Base-by-base conservation (phyloP, 352 stramenopile genomes). In the Pythium oligandrum region DNA sequence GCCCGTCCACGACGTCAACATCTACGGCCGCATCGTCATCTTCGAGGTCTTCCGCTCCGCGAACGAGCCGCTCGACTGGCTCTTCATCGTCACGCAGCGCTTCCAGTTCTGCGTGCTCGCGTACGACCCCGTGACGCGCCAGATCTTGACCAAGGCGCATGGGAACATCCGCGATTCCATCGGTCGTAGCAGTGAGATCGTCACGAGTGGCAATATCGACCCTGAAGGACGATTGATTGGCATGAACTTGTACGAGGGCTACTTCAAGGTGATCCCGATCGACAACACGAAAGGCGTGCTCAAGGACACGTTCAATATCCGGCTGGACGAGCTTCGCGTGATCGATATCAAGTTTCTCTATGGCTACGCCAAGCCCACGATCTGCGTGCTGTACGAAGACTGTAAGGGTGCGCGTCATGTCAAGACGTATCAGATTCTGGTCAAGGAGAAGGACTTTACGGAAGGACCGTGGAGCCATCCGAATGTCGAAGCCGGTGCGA, bases 281-380 rank as follows among this genome's bases (percentile, higher is more conserved):
- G 86, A 97, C 59, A 73, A 65, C 40, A 63, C 65, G 55, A 88
- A 84, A 53, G 84, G 86, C 9, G 74, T 85, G 34, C 70, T 96
- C 9, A 80, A 80, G 42, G 85, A 96, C 39, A 82, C 83, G 39
- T 97, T 97, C 68, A 97, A 97, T 66, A 94, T 98, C 44, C 90
- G 87, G 3, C 69, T 98, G 55, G 90, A 97, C 61, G 91, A 97
- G 68, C 67, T 96, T 35, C 75, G 91, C 42, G 87, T 98, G 46
- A 89, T 97, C 52, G 91, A 98, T 60, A 95, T 97, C 67, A 93
- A 96, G 62, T 97, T 97, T 64, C 66, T 97, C 6, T 72, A 96
- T 57, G 90, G 87, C 2, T 91, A 90, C 64, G 66, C 53, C n/a
- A 91, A 92, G 58, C 84, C 86, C 17, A 96, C 79, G 32, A 95